Evolutionary conservation across 305 asterid species (phyloP), one percentile per base, ranked within the genome.

Genomic region (Nicotiana rustica): DNA sequence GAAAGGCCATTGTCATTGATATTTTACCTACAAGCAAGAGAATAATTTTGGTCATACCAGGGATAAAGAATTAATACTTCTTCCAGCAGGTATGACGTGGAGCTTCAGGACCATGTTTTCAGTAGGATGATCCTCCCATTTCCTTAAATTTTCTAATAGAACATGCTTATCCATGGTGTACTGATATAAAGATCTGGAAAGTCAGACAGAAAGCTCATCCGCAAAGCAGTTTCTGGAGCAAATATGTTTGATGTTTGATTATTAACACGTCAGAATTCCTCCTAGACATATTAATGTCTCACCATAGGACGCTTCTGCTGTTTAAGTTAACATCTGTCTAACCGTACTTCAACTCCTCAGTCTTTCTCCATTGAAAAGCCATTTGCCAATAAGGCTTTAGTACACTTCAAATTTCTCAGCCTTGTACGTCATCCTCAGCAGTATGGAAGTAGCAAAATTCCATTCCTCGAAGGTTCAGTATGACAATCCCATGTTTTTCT

Each of bases 381-480:
- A 55, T 17, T 55, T 55, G 60, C 14, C 67, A 19, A 8, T 19
- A 61, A 18, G 14, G 67, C 67, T 61, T 61, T 61, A 61, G 67
- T 61, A 61, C 67, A 61, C 67, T 61, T 61, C 67, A 19, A 41
- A 41, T 9, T 41, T 41, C 64, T 59, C 64, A 61, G 21, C 25
- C 33, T 19, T 61, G 67, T 18, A 21, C 2, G 4, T 61, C 31
- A 18, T 61, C 31, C 31, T 18, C 21, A 19, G 14, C 21, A 19
- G 31, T 61, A 61, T 61, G 33, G 67, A 19, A 19, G 67, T 61
- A 61, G 14, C 65, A 61, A 61, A 19, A 61, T 19, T 18, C 21
- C 33, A 61, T 61, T 61, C 33, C 67, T n/a, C 49, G 7, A 19
- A 70, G 59, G 59, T 70, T 70, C 78, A 5, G 33, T 41, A 68